Evolutionary conservation across 179 eudicot genomes (phyloP).

Genomic region (Spinacia oleracea): DNA sequence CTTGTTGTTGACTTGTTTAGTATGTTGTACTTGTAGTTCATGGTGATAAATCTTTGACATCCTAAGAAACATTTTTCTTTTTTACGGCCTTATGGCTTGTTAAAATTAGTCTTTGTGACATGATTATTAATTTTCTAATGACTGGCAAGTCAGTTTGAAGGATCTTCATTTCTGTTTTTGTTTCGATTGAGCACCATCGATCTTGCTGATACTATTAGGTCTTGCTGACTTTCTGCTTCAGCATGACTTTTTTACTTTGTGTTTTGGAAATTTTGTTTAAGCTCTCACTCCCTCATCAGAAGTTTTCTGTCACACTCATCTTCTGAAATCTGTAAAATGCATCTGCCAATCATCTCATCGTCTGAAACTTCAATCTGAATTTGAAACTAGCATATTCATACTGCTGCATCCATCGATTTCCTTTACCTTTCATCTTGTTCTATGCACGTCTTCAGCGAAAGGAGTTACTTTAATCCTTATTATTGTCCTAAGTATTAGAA

Average conservation of each 20-base stretch:
- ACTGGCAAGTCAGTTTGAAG: neutral
- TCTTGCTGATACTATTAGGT: neutral
- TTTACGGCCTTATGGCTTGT: neutral
- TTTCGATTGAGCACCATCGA: neutral
- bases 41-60: neutral
- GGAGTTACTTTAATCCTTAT: neutral
- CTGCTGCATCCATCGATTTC: neutral
- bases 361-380: neutral
- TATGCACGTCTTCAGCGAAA: neutral
- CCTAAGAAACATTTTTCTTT: neutral
- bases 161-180: neutral
- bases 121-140: neutral
- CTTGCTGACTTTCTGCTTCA: neutral
- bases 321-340: neutral
- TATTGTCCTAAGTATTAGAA: neutral
- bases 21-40: too few species aligned
- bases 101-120: neutral
- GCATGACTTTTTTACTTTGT: neutral
- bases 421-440: neutral
- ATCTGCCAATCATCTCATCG: neutral
- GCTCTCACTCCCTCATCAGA: neutral
- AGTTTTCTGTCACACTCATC: neutral
- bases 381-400: neutral
- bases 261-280: neutral
- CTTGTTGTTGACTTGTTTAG: neutral